These are phyloP conservation scores for Jatropha podagrica DNA, from an alignment of 441 rosid genomes.

Conservation along the genomic window DNA sequence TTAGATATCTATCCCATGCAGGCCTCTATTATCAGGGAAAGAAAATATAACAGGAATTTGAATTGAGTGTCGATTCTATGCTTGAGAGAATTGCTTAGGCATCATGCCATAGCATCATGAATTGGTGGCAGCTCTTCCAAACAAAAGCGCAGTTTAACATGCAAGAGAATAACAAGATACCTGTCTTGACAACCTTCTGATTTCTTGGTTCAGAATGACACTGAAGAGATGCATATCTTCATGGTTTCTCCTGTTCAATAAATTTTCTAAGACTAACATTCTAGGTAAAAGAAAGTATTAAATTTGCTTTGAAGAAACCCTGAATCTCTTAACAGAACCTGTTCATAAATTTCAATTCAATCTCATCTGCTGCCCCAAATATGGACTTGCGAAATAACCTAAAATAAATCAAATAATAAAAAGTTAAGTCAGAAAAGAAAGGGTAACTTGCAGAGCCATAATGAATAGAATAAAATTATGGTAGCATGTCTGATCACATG, in stretches of 20 bases:
- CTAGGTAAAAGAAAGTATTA: conserved; percentile 7
- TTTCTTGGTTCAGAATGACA: conserved; percentile 93
- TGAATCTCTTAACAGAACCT: conserved; percentile 45
- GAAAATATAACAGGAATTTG: background rate
- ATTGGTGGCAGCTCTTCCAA: background rate
- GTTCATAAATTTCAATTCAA: conserved; percentile 88
- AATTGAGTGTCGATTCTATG: background rate
- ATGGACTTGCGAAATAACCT: conserved; percentile 92
- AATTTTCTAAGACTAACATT: conserved; percentile 20
- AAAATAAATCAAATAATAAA: conserved; percentile 15
- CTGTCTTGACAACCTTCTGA: conserved; percentile 85
- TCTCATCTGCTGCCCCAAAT: conserved; percentile 95
- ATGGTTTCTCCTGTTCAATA: conserved; percentile 63
- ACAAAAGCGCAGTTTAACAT: conserved; percentile 1
- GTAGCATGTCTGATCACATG: background rate
- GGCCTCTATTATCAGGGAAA: background rate
- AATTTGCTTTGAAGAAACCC: conserved; percentile 8
- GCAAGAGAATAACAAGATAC: conserved; percentile 29
- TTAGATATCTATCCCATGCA: background rate
- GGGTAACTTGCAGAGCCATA: background rate
- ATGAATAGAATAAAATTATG: background rate
- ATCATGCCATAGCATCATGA: background rate
- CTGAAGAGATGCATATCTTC: conserved; percentile 87
- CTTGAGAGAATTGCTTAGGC: background rate
- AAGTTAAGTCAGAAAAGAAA: background rate